A percentile compares a stretch with the other conserved stretches of the same genome.
Evolutionary conservation across 257 asterid genomes (phyloP).

Genomic region (Nicotiana noctiflora): DNA sequence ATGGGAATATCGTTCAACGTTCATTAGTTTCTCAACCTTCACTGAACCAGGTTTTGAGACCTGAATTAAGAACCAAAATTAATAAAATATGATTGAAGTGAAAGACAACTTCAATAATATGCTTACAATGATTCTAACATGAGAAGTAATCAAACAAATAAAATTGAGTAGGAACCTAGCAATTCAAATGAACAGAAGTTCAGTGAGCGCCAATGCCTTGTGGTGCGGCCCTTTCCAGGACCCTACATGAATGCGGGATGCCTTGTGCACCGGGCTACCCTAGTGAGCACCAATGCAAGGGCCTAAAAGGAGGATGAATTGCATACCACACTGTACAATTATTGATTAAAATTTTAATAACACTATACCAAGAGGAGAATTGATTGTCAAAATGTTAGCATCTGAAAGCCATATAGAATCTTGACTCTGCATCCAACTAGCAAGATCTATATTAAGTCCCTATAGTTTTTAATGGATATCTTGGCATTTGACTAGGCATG

Average conservation of each 20-base stretch:
- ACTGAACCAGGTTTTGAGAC: conserved; percentile 92
- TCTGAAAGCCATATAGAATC: background rate
- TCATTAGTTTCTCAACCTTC: conserved; percentile 91
- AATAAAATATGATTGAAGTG: background rate
- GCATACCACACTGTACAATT: background rate
- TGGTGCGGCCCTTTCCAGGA: too few species aligned
- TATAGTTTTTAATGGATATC: background rate
- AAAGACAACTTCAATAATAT: background rate
- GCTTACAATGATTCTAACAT: background rate
- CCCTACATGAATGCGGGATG: too few species aligned
- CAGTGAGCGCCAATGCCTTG: background rate
- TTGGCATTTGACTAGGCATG: background rate
- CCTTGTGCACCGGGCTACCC: too few species aligned
- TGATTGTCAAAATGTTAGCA: background rate
- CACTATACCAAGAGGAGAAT: background rate
- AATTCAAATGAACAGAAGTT: background rate
- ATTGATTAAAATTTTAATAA: background rate
- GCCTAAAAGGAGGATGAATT: background rate
- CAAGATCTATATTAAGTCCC: background rate
- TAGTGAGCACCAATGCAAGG: background rate
- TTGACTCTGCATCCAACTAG: background rate
- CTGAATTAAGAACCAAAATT: conserved; percentile 33
- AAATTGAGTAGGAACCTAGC: background rate
- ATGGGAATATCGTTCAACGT: conserved; percentile 94
- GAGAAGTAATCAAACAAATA: background rate